These are phyloP conservation scores for Colletotrichum tropicicola DNA, from an alignment of 2,329 filamentous ascomycete species.

Conservation along the genomic window DNA sequence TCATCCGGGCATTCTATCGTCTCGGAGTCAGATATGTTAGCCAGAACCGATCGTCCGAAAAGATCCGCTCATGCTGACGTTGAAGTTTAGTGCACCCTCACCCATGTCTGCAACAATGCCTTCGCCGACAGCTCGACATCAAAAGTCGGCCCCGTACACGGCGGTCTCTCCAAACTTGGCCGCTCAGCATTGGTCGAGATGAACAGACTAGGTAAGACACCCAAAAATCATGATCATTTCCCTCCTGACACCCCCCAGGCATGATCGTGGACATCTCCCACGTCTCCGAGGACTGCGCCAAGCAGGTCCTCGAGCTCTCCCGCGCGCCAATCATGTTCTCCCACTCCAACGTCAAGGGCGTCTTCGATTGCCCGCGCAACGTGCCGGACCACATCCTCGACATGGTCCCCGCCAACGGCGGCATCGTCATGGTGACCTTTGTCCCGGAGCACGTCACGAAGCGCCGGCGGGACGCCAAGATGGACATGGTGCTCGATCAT, in stretches of 20 bases:
- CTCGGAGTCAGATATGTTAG: conserved; percentile 45
- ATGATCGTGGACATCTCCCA: conserved; percentile 43
- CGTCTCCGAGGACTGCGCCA: conserved; percentile 36
- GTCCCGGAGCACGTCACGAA: conserved; percentile 37
- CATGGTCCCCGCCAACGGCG: conserved; percentile 43
- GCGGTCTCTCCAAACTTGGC: conserved; percentile 39
- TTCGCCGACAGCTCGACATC: conserved; percentile 38
- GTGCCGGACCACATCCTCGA: conserved; percentile 50
- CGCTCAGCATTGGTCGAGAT: conserved; percentile 41
- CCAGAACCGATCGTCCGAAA: no score
- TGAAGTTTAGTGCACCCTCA: conserved; percentile 35
- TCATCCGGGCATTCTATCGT: conserved; percentile 42
- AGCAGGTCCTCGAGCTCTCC: conserved; percentile 35
- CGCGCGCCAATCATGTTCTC: conserved; percentile 42
- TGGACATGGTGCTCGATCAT: conserved; percentile 44
- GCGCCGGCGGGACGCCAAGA: conserved; percentile 34
- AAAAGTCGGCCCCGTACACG: conserved; percentile 32
- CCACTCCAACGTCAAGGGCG: conserved; percentile 38
- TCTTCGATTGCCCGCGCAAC: conserved; percentile 41
- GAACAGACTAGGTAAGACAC: conserved; percentile 40
- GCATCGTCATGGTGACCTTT: conserved; percentile 50
- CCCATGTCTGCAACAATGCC: conserved; percentile 38
- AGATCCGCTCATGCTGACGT: no score
- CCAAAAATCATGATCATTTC: background rate
- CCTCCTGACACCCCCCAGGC: background rate